Evolutionary conservation across 176 grass and related monocot species (phyloP).

Genomic region (Bothriochloa decipiens): DNA sequence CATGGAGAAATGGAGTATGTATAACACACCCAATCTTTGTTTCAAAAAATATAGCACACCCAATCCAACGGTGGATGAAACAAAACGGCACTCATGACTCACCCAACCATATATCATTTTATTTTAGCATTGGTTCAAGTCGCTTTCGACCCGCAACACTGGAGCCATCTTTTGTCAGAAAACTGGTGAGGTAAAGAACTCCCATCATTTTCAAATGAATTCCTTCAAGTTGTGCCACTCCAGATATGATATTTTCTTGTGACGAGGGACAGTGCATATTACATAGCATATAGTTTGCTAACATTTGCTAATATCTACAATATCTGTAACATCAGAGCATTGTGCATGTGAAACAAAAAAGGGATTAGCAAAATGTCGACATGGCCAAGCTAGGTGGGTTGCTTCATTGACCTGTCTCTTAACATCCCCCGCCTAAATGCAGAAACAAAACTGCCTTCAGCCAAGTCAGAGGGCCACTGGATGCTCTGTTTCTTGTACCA

Average conservation of each 20-base stretch:
- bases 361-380: too few species aligned
- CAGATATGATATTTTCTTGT: background rate
- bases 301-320: background rate
- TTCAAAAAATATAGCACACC: too few species aligned
- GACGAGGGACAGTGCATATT: background rate
- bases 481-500: background rate
- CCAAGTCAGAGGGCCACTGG: conserved; percentile 22
- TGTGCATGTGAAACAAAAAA: background rate
- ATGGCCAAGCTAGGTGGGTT: background rate
- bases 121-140: conserved; percentile 8
- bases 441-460: conserved; percentile 35
- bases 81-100: conserved; percentile 27
- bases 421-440: background rate
- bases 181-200: background rate
- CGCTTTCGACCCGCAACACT: conserved; percentile 21
- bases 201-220: background rate
- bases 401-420: conserved; percentile 41
- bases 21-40: background rate
- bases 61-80: conserved; percentile 33
- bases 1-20: background rate
- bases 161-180: background rate
- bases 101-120: background rate
- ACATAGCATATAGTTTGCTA: background rate
- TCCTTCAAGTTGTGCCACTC: background rate
- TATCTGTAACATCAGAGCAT: background rate